A percentile compares a stretch with the other conserved stretches of the same genome.
phyloP scores from a whole-genome alignment of 2,329 filamentous ascomycete species.

The Ophiostoma australiae region DNA sequence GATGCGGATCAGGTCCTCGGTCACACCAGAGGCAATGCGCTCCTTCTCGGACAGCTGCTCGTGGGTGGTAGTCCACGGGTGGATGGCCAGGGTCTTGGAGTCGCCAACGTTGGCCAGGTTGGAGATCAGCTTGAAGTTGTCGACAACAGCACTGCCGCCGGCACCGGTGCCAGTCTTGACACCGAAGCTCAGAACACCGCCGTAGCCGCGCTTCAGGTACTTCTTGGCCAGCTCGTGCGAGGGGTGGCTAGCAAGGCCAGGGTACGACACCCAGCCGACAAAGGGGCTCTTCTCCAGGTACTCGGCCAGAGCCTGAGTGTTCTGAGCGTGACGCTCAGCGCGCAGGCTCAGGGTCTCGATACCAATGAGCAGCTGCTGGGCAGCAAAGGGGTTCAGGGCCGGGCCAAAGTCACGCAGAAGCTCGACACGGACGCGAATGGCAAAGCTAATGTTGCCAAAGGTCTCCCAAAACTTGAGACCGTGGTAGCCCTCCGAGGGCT shows the following conservation, averaged over 20 bases:
- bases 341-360: slow-evolving; percentile 85
- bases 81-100: slow-evolving; percentile 89
- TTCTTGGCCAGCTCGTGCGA: slow-evolving; percentile 78
- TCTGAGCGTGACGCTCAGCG: slow-evolving; percentile 78
- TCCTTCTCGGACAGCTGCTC: slow-evolving; percentile 84
- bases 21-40: slow-evolving; percentile 73
- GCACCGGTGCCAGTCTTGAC: slow-evolving; percentile 73
- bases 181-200: slow-evolving; percentile 88
- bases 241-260: slow-evolving; percentile 75
- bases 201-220: slow-evolving; percentile 79
- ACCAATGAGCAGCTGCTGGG: slow-evolving; percentile 85
- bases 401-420: slow-evolving; percentile 82
- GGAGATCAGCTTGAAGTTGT: slow-evolving; percentile 90
- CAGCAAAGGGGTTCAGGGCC: slow-evolving; percentile 80
- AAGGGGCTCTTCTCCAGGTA: slow-evolving; percentile 80
- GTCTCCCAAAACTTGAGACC: slow-evolving; percentile 93
- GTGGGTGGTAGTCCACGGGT: slow-evolving; percentile 93
- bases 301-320: slow-evolving; percentile 71
- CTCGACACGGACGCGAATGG: slow-evolving; percentile 82
- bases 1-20: slow-evolving; percentile 86
- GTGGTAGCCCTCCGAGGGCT: slow-evolving; percentile 85
- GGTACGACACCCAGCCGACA: slow-evolving; percentile 92
- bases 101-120: slow-evolving; percentile 96
- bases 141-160: slow-evolving; percentile 84
- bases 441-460: slow-evolving; percentile 76